These are phyloP conservation scores for Starmerella riodocensis DNA, from an alignment of 805 yeast species.

Conservation along the genomic window DNA sequence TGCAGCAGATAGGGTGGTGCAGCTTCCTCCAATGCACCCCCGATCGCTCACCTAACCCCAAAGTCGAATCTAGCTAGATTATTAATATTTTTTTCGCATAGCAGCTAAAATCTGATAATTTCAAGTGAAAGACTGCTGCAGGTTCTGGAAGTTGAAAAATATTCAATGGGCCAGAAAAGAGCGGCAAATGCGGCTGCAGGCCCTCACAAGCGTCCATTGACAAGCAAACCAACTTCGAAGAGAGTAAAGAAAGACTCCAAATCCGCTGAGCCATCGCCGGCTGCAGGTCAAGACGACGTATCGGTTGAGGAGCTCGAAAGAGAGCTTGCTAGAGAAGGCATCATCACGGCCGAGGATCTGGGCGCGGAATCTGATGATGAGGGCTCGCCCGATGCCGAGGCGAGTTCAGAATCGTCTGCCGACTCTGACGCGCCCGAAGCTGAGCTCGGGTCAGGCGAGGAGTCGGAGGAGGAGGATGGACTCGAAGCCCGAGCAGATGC, in stretches of 20 bases:
- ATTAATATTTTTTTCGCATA: too few relatives aligned
- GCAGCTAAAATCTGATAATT: too few relatives aligned
- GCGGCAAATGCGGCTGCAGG: constrained; percentile 10
- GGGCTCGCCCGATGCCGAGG: constrained; percentile 1
- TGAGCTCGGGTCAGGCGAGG: background rate
- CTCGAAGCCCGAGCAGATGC: background rate
- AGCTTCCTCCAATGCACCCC: too few relatives aligned
- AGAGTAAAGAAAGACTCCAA: constrained; percentile 4
- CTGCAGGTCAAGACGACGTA: constrained; percentile 16
- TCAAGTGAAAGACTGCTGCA: too few relatives aligned
- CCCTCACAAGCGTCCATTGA: too few relatives aligned
- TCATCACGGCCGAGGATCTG: constrained; percentile 13
- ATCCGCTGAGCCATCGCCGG: background rate
- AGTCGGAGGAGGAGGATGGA: constrained; percentile 1
- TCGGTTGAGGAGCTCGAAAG: constrained; percentile 20
- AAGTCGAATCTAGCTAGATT: too few relatives aligned
- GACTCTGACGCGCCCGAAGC: constrained; percentile 3
- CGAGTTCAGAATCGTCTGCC: background rate
- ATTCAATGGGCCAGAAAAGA: constrained; percentile 14
- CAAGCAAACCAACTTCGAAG: background rate
- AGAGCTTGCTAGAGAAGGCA: constrained; percentile 17
- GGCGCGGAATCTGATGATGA: constrained; percentile 11
- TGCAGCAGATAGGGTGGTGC: too few relatives aligned
- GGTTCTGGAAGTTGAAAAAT: too few relatives aligned
- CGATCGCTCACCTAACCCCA: too few relatives aligned